Evolutionary conservation across 768 basidiomycete species (phyloP).

Genomic region (Mycena sanguinolenta): DNA sequence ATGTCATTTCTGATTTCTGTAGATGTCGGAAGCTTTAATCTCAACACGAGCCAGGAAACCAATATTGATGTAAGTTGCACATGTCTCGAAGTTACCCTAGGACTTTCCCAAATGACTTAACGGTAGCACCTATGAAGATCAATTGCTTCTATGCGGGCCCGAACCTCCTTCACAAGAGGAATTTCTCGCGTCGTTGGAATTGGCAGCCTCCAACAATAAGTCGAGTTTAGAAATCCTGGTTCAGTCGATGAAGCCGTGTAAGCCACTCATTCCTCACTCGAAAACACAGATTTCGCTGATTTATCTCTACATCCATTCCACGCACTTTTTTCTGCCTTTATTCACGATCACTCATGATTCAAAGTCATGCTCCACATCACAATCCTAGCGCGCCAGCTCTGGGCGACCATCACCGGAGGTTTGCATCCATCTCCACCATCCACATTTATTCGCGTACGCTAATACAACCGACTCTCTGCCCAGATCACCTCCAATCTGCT

Average conservation of each 20-base stretch:
- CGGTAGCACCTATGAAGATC: not conserved
- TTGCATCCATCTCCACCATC: not conserved
- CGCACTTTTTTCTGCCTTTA: too few relatives aligned
- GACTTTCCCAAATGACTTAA: too few relatives aligned
- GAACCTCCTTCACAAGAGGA: not conserved
- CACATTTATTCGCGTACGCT: too few relatives aligned
- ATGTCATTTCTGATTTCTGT: not conserved
- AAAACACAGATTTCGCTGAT: too few relatives aligned
- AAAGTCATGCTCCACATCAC: not conserved
- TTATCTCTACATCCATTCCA: too few relatives aligned
- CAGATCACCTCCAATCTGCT: not conserved
- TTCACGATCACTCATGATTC: not conserved
- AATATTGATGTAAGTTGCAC: constrained; percentile 6
- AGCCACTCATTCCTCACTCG: not conserved
- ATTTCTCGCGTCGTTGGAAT: not conserved
- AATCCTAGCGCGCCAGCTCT: not conserved
- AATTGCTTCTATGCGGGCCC: not conserved
- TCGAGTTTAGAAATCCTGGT: not conserved
- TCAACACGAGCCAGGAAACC: constrained; percentile 13
- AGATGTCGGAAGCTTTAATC: constrained; percentile 22
- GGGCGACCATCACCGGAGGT: not conserved
- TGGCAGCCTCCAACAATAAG: not conserved
- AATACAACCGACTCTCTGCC: not conserved
- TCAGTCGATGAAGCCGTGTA: not conserved
- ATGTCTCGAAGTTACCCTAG: too few relatives aligned